A percentile compares a stretch with the other conserved stretches of the same genome.
Evolutionary conservation across 192 early-diverging fungal genomes (phyloP).

Genomic region (Thoreauomyces humboldtii): DNA sequence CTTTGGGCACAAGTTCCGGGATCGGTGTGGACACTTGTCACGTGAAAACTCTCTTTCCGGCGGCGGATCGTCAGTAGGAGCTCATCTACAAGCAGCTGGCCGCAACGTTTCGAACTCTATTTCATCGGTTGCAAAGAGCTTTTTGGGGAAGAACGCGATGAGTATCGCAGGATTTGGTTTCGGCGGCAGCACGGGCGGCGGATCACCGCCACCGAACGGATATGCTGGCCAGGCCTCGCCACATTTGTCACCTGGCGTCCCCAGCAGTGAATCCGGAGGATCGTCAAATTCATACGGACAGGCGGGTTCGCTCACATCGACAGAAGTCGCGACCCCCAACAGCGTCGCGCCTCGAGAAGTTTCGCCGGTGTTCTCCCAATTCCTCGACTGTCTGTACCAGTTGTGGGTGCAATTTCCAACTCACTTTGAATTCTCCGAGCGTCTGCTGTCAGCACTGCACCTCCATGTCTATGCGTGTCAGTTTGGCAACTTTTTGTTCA

Average conservation of each 20-base stretch:
- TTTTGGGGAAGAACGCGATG: constrained; percentile 29
- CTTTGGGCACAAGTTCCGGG: constrained; percentile 94
- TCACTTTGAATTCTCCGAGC: constrained; percentile 91
- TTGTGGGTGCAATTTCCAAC: constrained; percentile 81
- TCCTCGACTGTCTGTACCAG: constrained; percentile 95
- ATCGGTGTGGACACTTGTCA: constrained; percentile 86
- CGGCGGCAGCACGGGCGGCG: background rate
- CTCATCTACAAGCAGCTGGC: constrained; percentile 41
- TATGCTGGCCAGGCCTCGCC: background rate
- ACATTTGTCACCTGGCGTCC: background rate
- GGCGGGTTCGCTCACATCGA: constrained; percentile 1
- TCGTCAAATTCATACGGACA: background rate
- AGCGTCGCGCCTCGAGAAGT: constrained; percentile 63
- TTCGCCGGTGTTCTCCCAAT: constrained; percentile 95
- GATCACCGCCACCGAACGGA: background rate
- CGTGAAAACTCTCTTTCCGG: constrained; percentile 68
- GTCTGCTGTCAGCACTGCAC: constrained; percentile 76
- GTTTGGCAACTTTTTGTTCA: constrained; percentile 93
- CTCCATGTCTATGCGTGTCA: constrained; percentile 86
- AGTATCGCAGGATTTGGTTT: background rate
- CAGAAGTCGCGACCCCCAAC: constrained; percentile 35
- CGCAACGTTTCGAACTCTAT: constrained; percentile 41
- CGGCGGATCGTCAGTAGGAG: constrained; percentile 31
- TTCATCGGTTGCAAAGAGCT: constrained; percentile 35
- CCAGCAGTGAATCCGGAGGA: background rate